Conservation (phyloP, 1,284 basidiomycete genomes). For the Boletus semigastroideus region DNA sequence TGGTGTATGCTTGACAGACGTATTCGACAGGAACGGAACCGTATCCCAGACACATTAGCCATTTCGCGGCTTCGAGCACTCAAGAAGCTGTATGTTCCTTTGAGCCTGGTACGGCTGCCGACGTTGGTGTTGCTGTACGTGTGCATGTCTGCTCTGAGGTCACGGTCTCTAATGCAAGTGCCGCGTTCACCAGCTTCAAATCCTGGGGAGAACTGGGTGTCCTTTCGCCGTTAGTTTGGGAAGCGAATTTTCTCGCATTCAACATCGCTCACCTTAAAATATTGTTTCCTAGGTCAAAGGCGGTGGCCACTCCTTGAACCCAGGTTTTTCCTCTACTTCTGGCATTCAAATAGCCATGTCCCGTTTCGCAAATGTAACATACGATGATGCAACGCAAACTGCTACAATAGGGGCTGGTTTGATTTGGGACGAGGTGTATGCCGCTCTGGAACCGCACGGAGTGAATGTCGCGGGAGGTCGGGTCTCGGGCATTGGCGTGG, state of each 20-base stretch:
- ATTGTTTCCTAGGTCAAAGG: slow-evolving; percentile 44
- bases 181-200: slow-evolving; percentile 38
- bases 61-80: slow-evolving; percentile 48
- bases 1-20: slow-evolving; percentile 2
- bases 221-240: slow-evolving; percentile 38
- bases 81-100: slow-evolving; percentile 48
- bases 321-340: slow-evolving; percentile 36
- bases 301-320: slow-evolving; percentile 44
- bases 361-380: slow-evolving; percentile 17
- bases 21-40: slow-evolving; percentile 16
- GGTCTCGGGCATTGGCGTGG: slow-evolving; percentile 48
- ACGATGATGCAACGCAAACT: slow-evolving; percentile 39
- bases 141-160: neutral
- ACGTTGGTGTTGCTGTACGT: slow-evolving; percentile 47
- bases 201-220: slow-evolving; percentile 40
- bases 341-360: slow-evolving; percentile 27
- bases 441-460: slow-evolving; percentile 42
- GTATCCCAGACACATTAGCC: slow-evolving; percentile 42
- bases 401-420: slow-evolving; percentile 33
- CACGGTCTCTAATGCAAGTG: neutral
- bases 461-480: slow-evolving; percentile 47
- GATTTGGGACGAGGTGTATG: slow-evolving; percentile 44
- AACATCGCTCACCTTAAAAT: slow-evolving; percentile 3
- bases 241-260: neutral
- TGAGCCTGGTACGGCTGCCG: slow-evolving; percentile 50